Evolutionary conservation across 805 yeast species (phyloP).

Genomic region (Pichia nanzhaoensis): DNA sequence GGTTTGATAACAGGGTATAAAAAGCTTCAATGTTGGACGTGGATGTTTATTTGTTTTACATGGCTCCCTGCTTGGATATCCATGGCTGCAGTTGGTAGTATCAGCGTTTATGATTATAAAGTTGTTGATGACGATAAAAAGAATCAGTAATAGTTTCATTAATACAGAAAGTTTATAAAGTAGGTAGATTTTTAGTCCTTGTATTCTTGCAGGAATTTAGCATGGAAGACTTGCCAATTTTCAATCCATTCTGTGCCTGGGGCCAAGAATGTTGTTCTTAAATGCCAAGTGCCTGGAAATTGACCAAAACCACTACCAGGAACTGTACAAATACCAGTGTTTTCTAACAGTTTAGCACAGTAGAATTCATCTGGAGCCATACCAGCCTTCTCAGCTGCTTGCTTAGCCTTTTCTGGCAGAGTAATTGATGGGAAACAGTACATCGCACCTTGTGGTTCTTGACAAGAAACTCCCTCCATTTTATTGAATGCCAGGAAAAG

Average conservation of each 20-base stretch:
- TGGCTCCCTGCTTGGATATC: slow-evolving; percentile 81
- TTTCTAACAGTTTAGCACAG: slow-evolving; percentile 74
- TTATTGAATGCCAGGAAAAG: slow-evolving; percentile 64
- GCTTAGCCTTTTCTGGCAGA: slow-evolving; percentile 57
- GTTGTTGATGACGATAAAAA: slow-evolving; percentile 12
- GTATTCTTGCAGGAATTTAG: slow-evolving; percentile 55
- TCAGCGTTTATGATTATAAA: slow-evolving; percentile 18
- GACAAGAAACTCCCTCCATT: slow-evolving; percentile 81
- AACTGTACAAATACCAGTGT: slow-evolving; percentile 93
- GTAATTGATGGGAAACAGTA: slow-evolving; percentile 80
- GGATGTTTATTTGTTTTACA: slow-evolving; percentile 64
- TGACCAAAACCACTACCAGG: slow-evolving; percentile 99
- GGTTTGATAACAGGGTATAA: slow-evolving; percentile 59
- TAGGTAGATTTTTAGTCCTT: slow-evolving; percentile 13
- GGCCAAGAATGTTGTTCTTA: slow-evolving; percentile 94
- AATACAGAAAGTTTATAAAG: not conserved
- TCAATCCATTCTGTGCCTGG: slow-evolving; percentile 90
- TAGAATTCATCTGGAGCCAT: slow-evolving; percentile 79
- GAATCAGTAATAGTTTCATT: not conserved
- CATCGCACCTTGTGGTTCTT: slow-evolving; percentile 96
- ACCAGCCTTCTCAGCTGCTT: slow-evolving; percentile 49
- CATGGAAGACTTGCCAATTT: slow-evolving; percentile 74
- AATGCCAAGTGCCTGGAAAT: slow-evolving; percentile 78
- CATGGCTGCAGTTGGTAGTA: slow-evolving; percentile 19
- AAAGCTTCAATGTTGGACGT: slow-evolving; percentile 76